Base-by-base conservation (phyloP, 2,329 filamentous ascomycete species). In the Penicillium sp. region DNA sequence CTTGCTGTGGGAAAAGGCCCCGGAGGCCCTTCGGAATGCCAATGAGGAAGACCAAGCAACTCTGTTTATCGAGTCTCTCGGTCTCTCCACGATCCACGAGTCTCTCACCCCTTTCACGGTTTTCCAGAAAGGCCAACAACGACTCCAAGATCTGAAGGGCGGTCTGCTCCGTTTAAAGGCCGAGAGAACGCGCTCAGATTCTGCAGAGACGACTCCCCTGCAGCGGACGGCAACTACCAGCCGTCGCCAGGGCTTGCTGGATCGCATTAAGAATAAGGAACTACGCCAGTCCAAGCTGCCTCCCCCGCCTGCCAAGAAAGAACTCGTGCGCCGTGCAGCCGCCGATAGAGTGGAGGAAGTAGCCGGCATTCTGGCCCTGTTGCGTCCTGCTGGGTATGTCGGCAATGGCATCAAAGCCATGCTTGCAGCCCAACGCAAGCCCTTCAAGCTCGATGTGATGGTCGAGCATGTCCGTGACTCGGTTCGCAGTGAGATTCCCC, bases 201-300 rank as follows among this genome's bases (percentile, higher is more conserved):
- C 49, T 4, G 61, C 66, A 22, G 50, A 64, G 6, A 56, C 53
- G 1, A 47, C 56, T 20, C 53, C 59, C 5, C 69, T 68, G 66
- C 72, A 58, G 46, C 65, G 57, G 44, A 70, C 60, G 50, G 67
- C 61, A 35, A 69, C 67, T 8, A 62, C 52, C 26, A 68, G 69
- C 40, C 75, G 76, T 18, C 72, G 74, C 49, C 85, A 88, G 77
- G 85, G 84, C 51, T 83, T 95, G 24, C 80, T 94, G 55, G 89
- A 92, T 71, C 87, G 89, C 47, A 83, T 95, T 61, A 86, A 88
- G 60, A 79, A 82, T 53, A 93, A 93, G 76, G 84, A 89, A 63
- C 72, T 62, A 35, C 70, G 66, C 31, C 76, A 75, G 78, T 82
- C 69, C 70, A 82, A 69, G 67, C 76, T 59, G 62, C 75, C 58